phyloP scores from a whole-genome alignment of 2,329 filamentous ascomycete species.

The Chrysoporthe puriensis region DNA sequence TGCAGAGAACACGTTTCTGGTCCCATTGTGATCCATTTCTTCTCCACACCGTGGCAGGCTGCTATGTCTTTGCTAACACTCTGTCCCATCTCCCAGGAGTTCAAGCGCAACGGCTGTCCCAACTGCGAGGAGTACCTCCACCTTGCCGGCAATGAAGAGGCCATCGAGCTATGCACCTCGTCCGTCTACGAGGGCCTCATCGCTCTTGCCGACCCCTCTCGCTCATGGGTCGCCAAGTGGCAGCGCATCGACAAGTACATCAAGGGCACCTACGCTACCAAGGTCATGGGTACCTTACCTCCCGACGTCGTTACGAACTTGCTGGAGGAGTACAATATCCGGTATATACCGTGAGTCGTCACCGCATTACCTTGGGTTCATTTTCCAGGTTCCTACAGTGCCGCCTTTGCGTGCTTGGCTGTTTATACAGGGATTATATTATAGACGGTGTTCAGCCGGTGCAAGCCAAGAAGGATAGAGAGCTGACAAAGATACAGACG shows the following conservation, averaged over 20 bases:
- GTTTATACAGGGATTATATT: not conserved
- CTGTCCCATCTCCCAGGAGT: slow-evolving; percentile 60
- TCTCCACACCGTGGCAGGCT: not conserved
- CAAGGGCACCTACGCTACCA: slow-evolving; percentile 88
- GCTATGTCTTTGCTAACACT: slow-evolving; percentile 29
- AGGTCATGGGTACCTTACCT: slow-evolving; percentile 82
- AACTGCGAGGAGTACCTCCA: slow-evolving; percentile 95
- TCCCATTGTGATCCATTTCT: not conserved
- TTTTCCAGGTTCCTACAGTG: not conserved
- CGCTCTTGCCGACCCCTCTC: slow-evolving; percentile 77
- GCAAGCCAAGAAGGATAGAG: not conserved
- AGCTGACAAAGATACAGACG: slow-evolving; percentile 44
- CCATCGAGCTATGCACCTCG: slow-evolving; percentile 90
- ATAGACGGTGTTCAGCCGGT: not conserved
- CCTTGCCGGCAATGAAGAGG: slow-evolving; percentile 76
- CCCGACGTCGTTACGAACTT: slow-evolving; percentile 65
- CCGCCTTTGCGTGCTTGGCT: not conserved
- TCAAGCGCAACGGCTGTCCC: slow-evolving; percentile 85
- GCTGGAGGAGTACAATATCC: slow-evolving; percentile 65
- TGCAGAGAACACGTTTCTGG: not conserved
- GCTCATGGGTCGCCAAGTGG: slow-evolving; percentile 96
- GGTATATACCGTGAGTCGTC: slow-evolving; percentile 65
- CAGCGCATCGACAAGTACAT: slow-evolving; percentile 89
- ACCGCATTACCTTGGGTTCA: too few species aligned
- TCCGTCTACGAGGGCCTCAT: slow-evolving; percentile 95